Evolutionary conservation across 2,329 filamentous ascomycete genomes (phyloP).

Genomic region (Ceratocystis diversiconidia): DNA sequence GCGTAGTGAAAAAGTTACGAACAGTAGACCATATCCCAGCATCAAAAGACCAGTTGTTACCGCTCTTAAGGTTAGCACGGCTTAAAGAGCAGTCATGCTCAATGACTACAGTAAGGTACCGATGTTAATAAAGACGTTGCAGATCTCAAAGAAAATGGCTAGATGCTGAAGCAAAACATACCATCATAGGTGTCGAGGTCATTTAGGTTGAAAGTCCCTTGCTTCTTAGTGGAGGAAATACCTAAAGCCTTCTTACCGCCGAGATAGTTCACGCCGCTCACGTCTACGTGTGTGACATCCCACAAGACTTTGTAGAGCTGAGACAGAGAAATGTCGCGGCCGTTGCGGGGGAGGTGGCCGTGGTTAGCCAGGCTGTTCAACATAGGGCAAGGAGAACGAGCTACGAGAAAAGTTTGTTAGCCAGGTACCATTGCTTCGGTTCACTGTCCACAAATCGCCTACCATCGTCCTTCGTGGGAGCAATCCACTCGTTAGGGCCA

Average conservation of each 20-base stretch:
- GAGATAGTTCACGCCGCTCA: slow-evolving; percentile 18
- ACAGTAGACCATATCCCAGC: slow-evolving; percentile 22
- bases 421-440: not conserved
- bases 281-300: slow-evolving; percentile 19
- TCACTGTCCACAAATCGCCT: not conserved
- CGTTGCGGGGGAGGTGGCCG: slow-evolving; percentile 20
- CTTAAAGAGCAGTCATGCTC: slow-evolving; percentile 26
- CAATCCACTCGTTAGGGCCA: slow-evolving; percentile 14
- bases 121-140: not conserved
- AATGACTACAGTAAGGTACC: slow-evolving; percentile 21
- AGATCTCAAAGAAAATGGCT: not conserved
- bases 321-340: slow-evolving; percentile 18
- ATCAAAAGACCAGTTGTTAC: slow-evolving; percentile 25
- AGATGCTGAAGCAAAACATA: slow-evolving; percentile 7
- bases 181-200: slow-evolving; percentile 22
- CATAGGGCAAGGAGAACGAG: slow-evolving; percentile 21
- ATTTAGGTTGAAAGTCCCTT: slow-evolving; percentile 23
- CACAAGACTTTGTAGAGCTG: not conserved
- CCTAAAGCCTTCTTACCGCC: slow-evolving; percentile 18
- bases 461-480: slow-evolving; percentile 11
- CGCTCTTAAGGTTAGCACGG: slow-evolving; percentile 23
- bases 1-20: slow-evolving; percentile 19
- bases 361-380: slow-evolving; percentile 22
- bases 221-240: slow-evolving; percentile 23
- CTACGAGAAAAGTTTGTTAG: slow-evolving; percentile 1